These are phyloP conservation scores for Vachellia pachyceras DNA, from an alignment of 306 rosid species.

Conservation along the genomic window DNA sequence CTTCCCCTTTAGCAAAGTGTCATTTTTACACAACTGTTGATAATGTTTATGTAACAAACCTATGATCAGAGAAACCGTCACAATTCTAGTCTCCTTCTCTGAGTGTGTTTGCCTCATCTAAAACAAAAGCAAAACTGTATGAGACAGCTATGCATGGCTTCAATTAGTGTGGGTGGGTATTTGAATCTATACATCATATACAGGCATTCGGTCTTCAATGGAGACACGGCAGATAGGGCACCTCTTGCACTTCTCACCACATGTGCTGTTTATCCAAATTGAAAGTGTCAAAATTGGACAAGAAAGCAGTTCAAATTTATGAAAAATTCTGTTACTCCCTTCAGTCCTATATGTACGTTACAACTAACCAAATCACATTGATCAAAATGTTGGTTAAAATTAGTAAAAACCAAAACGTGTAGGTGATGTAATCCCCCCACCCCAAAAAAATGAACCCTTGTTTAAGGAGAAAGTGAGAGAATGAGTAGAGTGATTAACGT, in stretches of 20 bases:
- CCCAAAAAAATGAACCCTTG: too few relatives aligned
- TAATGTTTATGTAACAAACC: not conserved
- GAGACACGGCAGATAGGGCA: conserved; percentile 71
- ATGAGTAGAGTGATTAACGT: too few relatives aligned
- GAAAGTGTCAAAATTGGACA: not conserved
- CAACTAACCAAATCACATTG: too few relatives aligned
- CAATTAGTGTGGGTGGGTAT: not conserved
- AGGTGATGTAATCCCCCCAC: too few relatives aligned
- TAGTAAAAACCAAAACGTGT: too few relatives aligned
- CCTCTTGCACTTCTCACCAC: conserved; percentile 64
- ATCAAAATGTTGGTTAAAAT: too few relatives aligned
- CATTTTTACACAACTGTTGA: conserved; percentile 36
- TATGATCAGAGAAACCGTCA: not conserved
- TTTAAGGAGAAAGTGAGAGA: too few relatives aligned
- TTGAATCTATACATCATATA: conserved; percentile 53
- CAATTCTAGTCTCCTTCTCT: conserved; percentile 15
- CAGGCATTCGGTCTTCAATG: conserved; percentile 56
- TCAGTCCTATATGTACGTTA: too few relatives aligned
- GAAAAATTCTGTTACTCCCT: not conserved
- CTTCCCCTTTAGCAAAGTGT: too few relatives aligned
- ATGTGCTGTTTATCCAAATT: conserved; percentile 49
- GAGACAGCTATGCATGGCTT: conserved; percentile 10
- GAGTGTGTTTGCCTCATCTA: conserved; percentile 44
- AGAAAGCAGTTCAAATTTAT: not conserved
- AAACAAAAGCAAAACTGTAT: conserved; percentile 45